Conservation (phyloP, 225 moss, liverwort and hornwort genomes). For the Lunularia cruciata region DNA sequence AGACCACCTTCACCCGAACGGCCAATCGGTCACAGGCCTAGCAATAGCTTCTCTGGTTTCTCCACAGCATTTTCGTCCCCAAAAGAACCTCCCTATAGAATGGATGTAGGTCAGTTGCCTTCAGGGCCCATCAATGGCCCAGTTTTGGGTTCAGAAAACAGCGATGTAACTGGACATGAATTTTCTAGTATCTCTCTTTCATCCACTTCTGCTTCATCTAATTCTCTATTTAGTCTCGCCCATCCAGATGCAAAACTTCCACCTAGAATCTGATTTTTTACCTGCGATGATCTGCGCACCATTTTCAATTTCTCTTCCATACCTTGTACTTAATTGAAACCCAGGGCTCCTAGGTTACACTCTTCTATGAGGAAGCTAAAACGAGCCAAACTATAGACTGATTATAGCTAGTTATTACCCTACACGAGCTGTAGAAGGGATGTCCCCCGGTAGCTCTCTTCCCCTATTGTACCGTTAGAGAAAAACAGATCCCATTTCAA, state of each 20-base stretch:
- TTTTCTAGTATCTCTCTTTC: slow-evolving; percentile 45
- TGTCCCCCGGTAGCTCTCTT: slow-evolving; percentile 11
- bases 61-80: slow-evolving; percentile 26
- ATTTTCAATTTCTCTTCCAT: slow-evolving; percentile 11
- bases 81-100: slow-evolving; percentile 3
- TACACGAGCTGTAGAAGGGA: slow-evolving; percentile 8
- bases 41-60: slow-evolving; percentile 39
- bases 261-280: slow-evolving; percentile 29
- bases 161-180: slow-evolving; percentile 30
- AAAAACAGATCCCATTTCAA: neutral
- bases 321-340: slow-evolving; percentile 49
- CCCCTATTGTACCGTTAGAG: slow-evolving; percentile 5
- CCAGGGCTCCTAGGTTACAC: slow-evolving; percentile 26
- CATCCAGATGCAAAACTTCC: slow-evolving; percentile 36
- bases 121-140: slow-evolving; percentile 30
- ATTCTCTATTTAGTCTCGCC: slow-evolving; percentile 16
- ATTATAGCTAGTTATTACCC: slow-evolving; percentile 29
- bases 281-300: neutral
- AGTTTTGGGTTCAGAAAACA: slow-evolving; percentile 33
- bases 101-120: slow-evolving; percentile 22
- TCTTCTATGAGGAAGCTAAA: slow-evolving; percentile 5
- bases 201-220: slow-evolving; percentile 27
- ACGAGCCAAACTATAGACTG: slow-evolving; percentile 22
- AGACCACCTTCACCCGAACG: slow-evolving; percentile 37
- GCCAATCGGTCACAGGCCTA: slow-evolving; percentile 30